These are phyloP conservation scores for Debaryomycetaceae sp. DNA, from an alignment of 1,139 yeast species.

Conservation along the genomic window DNA sequence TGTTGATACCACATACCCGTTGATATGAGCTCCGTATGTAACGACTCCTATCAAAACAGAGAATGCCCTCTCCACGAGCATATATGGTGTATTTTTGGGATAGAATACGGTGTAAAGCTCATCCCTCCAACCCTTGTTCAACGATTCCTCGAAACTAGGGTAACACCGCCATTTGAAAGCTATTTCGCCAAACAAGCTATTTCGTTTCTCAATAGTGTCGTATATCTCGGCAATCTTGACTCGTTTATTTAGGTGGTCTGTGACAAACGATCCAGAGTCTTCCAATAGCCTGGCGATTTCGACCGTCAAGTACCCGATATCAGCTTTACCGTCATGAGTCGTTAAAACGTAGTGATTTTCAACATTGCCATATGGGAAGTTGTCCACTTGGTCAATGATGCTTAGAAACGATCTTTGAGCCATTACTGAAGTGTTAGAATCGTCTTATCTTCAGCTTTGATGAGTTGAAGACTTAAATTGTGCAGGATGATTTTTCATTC, in stretches of 20 bases:
- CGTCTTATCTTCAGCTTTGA: neutral
- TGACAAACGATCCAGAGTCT: conserved; percentile 26
- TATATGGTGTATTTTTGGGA: conserved; percentile 53
- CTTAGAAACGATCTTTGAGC: conserved; percentile 11
- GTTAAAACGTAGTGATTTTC: conserved; percentile 32
- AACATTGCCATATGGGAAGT: conserved; percentile 35
- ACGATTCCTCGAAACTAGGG: conserved; percentile 38
- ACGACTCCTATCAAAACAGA: conserved; percentile 80
- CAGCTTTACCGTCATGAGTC: conserved; percentile 47
- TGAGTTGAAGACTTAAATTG: neutral
- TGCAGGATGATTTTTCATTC: neutral
- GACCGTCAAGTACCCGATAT: conserved; percentile 54
- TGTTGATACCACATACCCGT: conserved; percentile 56
- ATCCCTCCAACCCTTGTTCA: conserved; percentile 76
- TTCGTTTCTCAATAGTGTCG: conserved; percentile 48
- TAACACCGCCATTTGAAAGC: conserved; percentile 42
- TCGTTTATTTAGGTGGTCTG: conserved; percentile 23
- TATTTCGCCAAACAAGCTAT: conserved; percentile 38
- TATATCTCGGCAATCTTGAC: conserved; percentile 37
- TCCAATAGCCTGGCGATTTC: conserved; percentile 40
- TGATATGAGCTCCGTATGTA: conserved; percentile 86
- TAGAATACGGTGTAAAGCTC: conserved; percentile 75
- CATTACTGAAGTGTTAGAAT: neutral
- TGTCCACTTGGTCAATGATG: conserved; percentile 45
- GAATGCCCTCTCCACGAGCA: conserved; percentile 74